A percentile compares a stretch with the other conserved stretches of the same genome.
These are phyloP conservation scores for Parathielavia hyrcaniae DNA, from an alignment of 495 filamentous ascomycete genomes.

Conservation along the genomic window DNA sequence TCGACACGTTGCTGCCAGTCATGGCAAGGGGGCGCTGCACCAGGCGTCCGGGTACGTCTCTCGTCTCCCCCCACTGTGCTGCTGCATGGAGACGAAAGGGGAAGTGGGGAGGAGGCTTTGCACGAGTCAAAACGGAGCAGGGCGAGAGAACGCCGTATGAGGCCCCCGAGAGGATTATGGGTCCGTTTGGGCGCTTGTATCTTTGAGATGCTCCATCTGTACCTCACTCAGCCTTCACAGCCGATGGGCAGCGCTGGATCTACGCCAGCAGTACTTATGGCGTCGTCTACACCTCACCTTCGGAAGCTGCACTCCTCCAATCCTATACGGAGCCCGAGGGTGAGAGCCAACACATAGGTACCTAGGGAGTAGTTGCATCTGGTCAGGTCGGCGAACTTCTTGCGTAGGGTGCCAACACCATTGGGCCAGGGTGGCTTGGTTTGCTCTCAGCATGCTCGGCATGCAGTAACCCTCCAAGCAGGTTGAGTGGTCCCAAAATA, in stretches of 20 bases:
- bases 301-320: background rate
- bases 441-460: no score
- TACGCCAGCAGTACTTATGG: no score
- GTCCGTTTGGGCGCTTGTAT: slow-evolving; percentile 10
- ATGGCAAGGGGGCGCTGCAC: background rate
- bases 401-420: no score
- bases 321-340: background rate
- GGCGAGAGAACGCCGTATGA: background rate
- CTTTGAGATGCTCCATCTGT: slow-evolving; percentile 7
- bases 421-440: no score
- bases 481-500: no score
- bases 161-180: background rate
- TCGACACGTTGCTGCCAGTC: slow-evolving; percentile 9
- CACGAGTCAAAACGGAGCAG: slow-evolving; percentile 5
- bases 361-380: no score
- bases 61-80: slow-evolving; percentile 1
- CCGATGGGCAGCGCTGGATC: background rate
- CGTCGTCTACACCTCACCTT: background rate
- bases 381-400: no score
- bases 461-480: no score
- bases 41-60: background rate
- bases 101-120: background rate
- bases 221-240: background rate
- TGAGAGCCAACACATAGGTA: no score
- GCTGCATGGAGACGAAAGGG: slow-evolving; percentile 8